Evolutionary conservation across 1,284 basidiomycete species (phyloP).

Genomic region (Naganishia cerealis): DNA sequence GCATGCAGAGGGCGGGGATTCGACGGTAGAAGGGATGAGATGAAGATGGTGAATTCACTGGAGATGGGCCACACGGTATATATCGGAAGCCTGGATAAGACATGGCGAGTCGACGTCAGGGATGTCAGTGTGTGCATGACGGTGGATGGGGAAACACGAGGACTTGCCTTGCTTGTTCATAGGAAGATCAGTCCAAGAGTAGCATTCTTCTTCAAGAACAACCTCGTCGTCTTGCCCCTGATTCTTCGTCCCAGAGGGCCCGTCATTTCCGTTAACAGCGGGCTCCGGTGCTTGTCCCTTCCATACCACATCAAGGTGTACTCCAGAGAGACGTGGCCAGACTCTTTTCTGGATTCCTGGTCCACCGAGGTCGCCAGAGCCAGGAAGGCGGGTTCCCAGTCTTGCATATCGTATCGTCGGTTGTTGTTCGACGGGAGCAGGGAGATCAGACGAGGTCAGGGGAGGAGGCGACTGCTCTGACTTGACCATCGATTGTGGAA

Average conservation of each 20-base stretch:
- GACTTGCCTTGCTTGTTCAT: conserved; percentile 49
- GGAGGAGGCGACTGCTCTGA: not conserved
- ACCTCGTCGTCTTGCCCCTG: conserved; percentile 34
- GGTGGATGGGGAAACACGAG: not conserved
- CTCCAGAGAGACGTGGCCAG: not conserved
- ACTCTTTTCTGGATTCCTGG: not conserved
- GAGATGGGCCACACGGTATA: conserved; percentile 48
- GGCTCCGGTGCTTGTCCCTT: not conserved
- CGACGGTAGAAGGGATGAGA: conserved; percentile 50
- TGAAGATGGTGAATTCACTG: conserved; percentile 42
- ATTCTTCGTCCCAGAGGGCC: conserved; percentile 6
- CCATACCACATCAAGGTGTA: not conserved
- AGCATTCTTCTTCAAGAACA: conserved; percentile 50
- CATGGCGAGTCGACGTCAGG: not conserved
- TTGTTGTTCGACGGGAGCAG: not conserved
- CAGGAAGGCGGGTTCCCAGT: conserved; percentile 17
- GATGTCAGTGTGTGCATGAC: not conserved
- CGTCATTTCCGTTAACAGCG: conserved; percentile 26
- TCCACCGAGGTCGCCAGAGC: conserved; percentile 7
- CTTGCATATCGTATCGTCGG: not conserved
- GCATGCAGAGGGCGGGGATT: conserved; percentile 36
- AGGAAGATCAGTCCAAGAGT: conserved; percentile 50
- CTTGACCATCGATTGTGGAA: not conserved
- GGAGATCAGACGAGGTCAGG: not conserved
- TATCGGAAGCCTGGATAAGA: conserved; percentile 53